phyloP scores from a whole-genome alignment of 176 grass and related monocot genomes.

The Elaeis guineensis region DNA sequence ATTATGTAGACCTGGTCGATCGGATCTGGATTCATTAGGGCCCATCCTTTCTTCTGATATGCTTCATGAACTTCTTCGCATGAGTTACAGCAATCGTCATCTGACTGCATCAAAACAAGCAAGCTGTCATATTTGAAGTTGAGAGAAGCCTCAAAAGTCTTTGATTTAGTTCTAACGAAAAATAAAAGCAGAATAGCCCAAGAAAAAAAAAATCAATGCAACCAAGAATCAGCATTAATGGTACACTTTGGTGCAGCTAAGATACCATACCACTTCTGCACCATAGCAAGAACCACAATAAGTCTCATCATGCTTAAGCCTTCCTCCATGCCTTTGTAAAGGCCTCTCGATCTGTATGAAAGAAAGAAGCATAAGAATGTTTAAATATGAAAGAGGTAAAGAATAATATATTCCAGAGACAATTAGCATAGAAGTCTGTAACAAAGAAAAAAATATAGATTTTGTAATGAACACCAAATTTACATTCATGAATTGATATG shows the following conservation, averaged over 20 bases:
- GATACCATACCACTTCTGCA: slow-evolving; percentile 51
- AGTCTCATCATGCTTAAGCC: slow-evolving; percentile 72
- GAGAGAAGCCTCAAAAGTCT: too few relatives aligned
- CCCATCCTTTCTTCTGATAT: slow-evolving; percentile 97
- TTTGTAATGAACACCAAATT: too few relatives aligned
- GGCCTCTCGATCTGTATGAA: slow-evolving; percentile 72
- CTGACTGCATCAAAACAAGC: slow-evolving; percentile 41
- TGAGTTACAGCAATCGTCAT: slow-evolving; percentile 97
- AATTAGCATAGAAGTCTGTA: too few relatives aligned
- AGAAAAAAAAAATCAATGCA: too few relatives aligned
- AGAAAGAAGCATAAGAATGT: neutral
- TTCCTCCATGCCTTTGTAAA: slow-evolving; percentile 95
- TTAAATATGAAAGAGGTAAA: too few relatives aligned
- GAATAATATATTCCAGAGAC: too few relatives aligned
- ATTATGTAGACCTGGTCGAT: slow-evolving; percentile 70
- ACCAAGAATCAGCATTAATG: too few relatives aligned
- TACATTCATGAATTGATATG: too few relatives aligned
- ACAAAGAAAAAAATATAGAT: too few relatives aligned
- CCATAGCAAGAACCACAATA: slow-evolving; percentile 99
- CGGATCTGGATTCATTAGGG: slow-evolving; percentile 62
- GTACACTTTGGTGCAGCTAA: neutral
- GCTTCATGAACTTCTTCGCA: slow-evolving; percentile 95
- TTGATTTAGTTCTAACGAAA: too few relatives aligned
- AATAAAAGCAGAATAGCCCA: too few relatives aligned
- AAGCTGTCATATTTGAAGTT: neutral